Conservation (phyloP, 176 grass and related monocot species). For the Cocos nucifera region DNA sequence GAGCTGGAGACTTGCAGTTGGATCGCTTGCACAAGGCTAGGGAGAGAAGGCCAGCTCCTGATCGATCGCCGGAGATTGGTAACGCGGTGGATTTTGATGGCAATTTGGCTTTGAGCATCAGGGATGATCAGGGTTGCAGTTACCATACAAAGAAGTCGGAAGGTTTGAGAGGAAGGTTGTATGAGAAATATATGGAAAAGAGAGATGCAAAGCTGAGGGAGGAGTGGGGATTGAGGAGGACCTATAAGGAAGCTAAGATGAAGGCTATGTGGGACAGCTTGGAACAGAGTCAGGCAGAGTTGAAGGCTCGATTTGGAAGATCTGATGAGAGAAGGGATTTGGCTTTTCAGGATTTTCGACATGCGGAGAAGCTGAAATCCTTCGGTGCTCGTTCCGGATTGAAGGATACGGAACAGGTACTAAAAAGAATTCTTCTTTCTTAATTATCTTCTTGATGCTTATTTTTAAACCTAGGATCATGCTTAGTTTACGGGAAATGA, state of each 20-base stretch:
- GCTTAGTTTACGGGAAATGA: too few species aligned
- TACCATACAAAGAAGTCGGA: not conserved
- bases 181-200: constrained; percentile 47
- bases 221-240: constrained; percentile 12
- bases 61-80: not conserved
- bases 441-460: not conserved
- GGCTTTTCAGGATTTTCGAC: not conserved
- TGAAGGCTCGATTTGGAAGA: too few species aligned
- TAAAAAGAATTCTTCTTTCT: not conserved
- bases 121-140: too few species aligned
- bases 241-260: constrained; percentile 18
- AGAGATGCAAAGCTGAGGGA: constrained; percentile 42
- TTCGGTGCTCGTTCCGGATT: not conserved
- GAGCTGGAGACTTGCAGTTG: not conserved
- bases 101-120: too few species aligned
- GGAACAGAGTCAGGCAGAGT: not conserved
- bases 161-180: constrained; percentile 29
- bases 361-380: constrained; percentile 2
- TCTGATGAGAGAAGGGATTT: not conserved
- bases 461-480: too few species aligned
- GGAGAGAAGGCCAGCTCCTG: not conserved
- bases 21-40: not conserved
- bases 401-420: constrained; percentile 6
- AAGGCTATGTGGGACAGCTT: not conserved
- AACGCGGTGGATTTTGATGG: too few species aligned